Base-by-base conservation (phyloP, 2,329 filamentous ascomycete species). In the Fusarium camptoceras region DNA sequence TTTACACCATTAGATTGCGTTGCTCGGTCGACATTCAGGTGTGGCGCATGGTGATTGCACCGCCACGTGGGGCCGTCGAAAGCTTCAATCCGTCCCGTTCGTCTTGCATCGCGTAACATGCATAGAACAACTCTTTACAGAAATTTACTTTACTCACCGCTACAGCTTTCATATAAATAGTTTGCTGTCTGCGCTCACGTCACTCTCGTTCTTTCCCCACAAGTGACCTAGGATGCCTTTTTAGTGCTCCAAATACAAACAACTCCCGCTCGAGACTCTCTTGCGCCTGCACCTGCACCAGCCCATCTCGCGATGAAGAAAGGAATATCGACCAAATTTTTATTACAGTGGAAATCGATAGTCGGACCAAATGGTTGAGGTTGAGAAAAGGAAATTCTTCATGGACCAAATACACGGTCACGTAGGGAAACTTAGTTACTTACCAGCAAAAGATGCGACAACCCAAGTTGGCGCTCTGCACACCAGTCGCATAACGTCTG, bases 351-450 rank as follows among this genome's bases (percentile, higher is more conserved):
- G 74, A 79, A 69, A 75, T 76, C 70, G 60, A 67, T 73, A 69
- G 74, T 75, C 51, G 73, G 74, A 56, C 76, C 75, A 75, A 77
- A 82, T 82, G 80, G 78, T 78, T 81, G 79, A 81, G 55, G 34
- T 37, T 37, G 34, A 66, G 68, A 34, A 73, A 74, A 65, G 74
- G 74, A 51, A 37, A 37, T n/a, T 37, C 34, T 67, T 78, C 41
- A 67, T 73, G 34, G 78, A 78, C 73, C 76, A 79, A 16, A 64
- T 73, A 37, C 72, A 78, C 53, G 80, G 80, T 56, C 73, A 79
- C 54, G 72, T 78, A 58, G 79, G 80, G 31, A 65, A 70, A 49
- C 58, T 81, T 51, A 75, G 74, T 57, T 81, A 81, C 68, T 59
- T 76, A 25, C 70, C 78, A 28, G 28, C 67, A 24, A 60, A 76